Evolutionary conservation across 2,329 filamentous ascomycete species (phyloP).

Genomic region (Monosporascus sp.): DNA sequence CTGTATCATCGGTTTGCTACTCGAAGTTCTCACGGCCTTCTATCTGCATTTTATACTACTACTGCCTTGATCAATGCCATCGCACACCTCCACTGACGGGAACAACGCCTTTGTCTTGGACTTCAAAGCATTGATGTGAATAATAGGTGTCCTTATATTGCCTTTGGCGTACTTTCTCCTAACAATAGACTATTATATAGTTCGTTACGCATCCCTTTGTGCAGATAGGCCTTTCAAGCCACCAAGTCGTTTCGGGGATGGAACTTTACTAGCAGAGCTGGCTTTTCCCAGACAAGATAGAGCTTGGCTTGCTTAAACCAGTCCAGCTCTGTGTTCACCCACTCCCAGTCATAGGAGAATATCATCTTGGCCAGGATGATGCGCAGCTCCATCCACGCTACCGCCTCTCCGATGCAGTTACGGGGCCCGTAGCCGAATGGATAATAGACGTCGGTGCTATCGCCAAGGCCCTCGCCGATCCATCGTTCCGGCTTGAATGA

Average conservation of each 20-base stretch:
- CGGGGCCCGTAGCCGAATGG: slow-evolving; percentile 20
- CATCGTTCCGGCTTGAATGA: slow-evolving; percentile 22
- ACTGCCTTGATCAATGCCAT: background rate
- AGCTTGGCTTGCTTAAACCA: slow-evolving; percentile 17
- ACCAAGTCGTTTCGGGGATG: slow-evolving; percentile 1
- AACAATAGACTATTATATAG: too few species aligned
- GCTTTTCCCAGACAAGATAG: slow-evolving; percentile 23
- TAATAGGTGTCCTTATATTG: too few species aligned
- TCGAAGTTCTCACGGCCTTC: background rate
- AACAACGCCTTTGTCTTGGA: too few species aligned
- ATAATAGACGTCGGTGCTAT: slow-evolving; percentile 6
- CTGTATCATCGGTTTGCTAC: too few species aligned
- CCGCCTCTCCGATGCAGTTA: slow-evolving; percentile 19
- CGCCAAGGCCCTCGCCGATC: slow-evolving; percentile 6
- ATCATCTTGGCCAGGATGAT: slow-evolving; percentile 21
- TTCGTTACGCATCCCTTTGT: too few species aligned
- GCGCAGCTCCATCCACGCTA: slow-evolving; percentile 23
- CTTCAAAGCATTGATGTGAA: too few species aligned
- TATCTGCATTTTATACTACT: too few species aligned
- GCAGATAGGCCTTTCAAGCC: too few species aligned
- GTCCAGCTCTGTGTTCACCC: slow-evolving; percentile 10
- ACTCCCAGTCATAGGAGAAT: slow-evolving; percentile 15
- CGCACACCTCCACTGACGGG: background rate
- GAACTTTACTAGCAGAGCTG: slow-evolving; percentile 19
- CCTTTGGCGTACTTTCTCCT: too few species aligned